Evolutionary conservation across 352 stramenopile genomes (phyloP).

Genomic region (Globisporangium perplexum): DNA sequence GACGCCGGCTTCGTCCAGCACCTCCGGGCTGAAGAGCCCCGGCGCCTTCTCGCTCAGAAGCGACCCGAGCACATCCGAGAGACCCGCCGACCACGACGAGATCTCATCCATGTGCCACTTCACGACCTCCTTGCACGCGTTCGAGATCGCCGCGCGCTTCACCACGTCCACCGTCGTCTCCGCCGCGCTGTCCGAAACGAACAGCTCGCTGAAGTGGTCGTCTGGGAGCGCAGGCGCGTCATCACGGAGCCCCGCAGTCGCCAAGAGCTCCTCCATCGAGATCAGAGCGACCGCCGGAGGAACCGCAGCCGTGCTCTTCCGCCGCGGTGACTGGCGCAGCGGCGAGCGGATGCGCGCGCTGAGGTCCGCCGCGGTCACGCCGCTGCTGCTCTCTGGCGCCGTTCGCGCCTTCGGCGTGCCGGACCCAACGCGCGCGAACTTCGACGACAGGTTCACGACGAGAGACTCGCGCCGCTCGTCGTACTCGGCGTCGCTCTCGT

Average conservation of each 20-base stretch:
- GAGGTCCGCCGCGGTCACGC: slow-evolving; percentile 10
- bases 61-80: slow-evolving; percentile 39
- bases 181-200: neutral
- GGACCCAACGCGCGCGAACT: slow-evolving; percentile 62
- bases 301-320: neutral
- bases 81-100: slow-evolving; percentile 30
- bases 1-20: slow-evolving; percentile 22
- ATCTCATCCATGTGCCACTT: slow-evolving; percentile 44
- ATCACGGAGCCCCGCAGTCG: slow-evolving; percentile 23
- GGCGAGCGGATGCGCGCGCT: slow-evolving; percentile 13
- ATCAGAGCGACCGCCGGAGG: slow-evolving; percentile 11
- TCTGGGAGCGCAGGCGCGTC: slow-evolving; percentile 6
- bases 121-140: slow-evolving; percentile 37
- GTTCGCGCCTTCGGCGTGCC: slow-evolving; percentile 4
- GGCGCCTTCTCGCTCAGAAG: slow-evolving; percentile 41
- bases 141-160: slow-evolving; percentile 28
- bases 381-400: neutral
- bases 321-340: slow-evolving; percentile 8
- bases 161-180: slow-evolving; percentile 17
- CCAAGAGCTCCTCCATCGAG: slow-evolving; percentile 41
- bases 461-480: slow-evolving; percentile 42
- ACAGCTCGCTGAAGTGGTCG: slow-evolving; percentile 11
- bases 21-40: slow-evolving; percentile 32
- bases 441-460: slow-evolving; percentile 62
- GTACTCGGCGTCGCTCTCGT: slow-evolving; percentile 59